These are phyloP conservation scores for Colletotrichum endophyticum DNA, from an alignment of 2,329 filamentous ascomycete species.

Conservation along the genomic window DNA sequence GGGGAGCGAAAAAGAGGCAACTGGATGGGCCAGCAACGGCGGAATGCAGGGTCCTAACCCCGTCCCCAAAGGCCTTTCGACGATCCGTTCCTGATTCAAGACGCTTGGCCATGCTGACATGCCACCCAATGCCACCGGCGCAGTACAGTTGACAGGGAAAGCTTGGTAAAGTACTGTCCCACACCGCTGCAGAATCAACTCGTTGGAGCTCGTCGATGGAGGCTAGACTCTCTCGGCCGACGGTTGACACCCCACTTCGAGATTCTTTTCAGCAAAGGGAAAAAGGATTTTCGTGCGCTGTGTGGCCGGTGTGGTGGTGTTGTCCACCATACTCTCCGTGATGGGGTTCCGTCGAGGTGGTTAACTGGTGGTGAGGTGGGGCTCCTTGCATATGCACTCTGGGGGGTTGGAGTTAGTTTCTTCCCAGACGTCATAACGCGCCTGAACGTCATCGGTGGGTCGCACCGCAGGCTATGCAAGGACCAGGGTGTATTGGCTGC, in stretches of 20 bases:
- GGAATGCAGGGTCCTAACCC: slow-evolving; percentile 13
- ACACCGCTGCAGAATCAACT: slow-evolving; percentile 15
- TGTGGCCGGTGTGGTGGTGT: not conserved
- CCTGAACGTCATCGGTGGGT: slow-evolving; percentile 19
- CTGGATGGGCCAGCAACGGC: not conserved
- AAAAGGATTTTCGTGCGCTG: not conserved
- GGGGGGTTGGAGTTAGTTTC: slow-evolving; percentile 5
- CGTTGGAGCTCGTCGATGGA: not conserved
- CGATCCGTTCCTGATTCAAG: slow-evolving; percentile 17
- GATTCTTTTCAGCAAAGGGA: not conserved
- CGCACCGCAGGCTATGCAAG: slow-evolving; percentile 3
- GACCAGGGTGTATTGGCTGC: not conserved
- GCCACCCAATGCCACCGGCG: not conserved
- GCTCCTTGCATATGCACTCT: slow-evolving; percentile 15
- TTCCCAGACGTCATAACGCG: slow-evolving; percentile 17
- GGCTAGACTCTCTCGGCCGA: slow-evolving; percentile 18
- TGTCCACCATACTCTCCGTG: not conserved
- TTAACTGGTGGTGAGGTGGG: slow-evolving; percentile 9
- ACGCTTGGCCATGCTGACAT: not conserved
- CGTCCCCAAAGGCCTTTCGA: not conserved
- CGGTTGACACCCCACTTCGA: not conserved
- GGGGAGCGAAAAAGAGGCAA: not conserved
- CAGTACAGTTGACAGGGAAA: not conserved
- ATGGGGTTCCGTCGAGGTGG: slow-evolving; percentile 10
- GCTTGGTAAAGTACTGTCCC: slow-evolving; percentile 2